Conservation (phyloP, 2,329 filamentous ascomycete genomes). For the Pestalotiopsis sp. region DNA sequence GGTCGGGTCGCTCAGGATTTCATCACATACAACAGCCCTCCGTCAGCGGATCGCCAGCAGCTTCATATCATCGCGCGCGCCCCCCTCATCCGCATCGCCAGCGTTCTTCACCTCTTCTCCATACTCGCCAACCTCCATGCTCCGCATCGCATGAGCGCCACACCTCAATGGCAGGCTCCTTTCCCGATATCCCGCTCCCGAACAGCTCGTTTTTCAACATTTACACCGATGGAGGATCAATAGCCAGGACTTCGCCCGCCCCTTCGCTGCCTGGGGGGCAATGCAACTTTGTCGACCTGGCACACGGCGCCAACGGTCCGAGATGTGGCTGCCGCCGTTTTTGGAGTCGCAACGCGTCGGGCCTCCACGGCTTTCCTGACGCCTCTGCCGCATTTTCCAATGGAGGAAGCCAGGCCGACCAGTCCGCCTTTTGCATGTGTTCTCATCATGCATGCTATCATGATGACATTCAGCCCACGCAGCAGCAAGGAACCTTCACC, state of each 20-base stretch:
- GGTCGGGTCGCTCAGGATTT: slow-evolving; percentile 29
- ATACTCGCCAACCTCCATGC: slow-evolving; percentile 27
- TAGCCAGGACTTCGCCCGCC: slow-evolving; percentile 29
- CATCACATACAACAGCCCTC: not conserved
- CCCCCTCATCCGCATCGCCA: slow-evolving; percentile 11
- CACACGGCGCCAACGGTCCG: slow-evolving; percentile 52
- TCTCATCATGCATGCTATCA: slow-evolving; percentile 66
- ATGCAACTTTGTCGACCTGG: slow-evolving; percentile 62
- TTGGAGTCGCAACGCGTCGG: slow-evolving; percentile 50
- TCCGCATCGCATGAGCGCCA: slow-evolving; percentile 31
- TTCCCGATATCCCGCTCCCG: slow-evolving; percentile 47
- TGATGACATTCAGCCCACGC: slow-evolving; percentile 44
- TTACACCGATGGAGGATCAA: slow-evolving; percentile 49
- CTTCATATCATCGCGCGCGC: slow-evolving; percentile 9
- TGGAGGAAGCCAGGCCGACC: slow-evolving; percentile 33
- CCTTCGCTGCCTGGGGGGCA: slow-evolving; percentile 50
- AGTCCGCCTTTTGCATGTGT: slow-evolving; percentile 62
- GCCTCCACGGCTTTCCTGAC: slow-evolving; percentile 31
- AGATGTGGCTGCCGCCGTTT: slow-evolving; percentile 65
- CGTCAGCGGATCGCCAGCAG: slow-evolving; percentile 14
- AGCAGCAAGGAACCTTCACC: slow-evolving; percentile 25
- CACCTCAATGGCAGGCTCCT: slow-evolving; percentile 55
- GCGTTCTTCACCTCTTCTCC: not conserved
- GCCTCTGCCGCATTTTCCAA: slow-evolving; percentile 26
- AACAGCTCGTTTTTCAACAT: slow-evolving; percentile 56